phyloP scores from a whole-genome alignment of 352 stramenopile genomes.

The Phytophthora syringae region DNA sequence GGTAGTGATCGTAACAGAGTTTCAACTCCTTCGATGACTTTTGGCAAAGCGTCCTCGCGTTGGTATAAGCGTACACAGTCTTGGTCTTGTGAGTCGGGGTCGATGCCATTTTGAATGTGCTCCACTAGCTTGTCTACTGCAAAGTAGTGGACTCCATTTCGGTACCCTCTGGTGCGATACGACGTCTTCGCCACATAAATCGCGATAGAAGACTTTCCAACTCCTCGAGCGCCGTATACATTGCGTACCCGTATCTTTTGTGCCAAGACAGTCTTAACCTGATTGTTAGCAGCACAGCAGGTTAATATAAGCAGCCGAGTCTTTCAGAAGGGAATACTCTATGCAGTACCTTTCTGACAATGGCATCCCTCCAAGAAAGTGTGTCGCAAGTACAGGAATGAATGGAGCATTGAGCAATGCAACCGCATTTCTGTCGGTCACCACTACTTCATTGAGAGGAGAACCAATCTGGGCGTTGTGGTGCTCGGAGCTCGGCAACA shows the following conservation, averaged over 20 bases:
- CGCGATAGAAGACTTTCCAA: no score
- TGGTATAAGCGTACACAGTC: constrained; percentile 11
- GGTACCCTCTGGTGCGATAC: constrained; percentile 50
- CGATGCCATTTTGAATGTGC: no score
- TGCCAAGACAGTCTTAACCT: constrained; percentile 40
- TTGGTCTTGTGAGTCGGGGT: constrained; percentile 13
- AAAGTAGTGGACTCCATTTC: constrained; percentile 63
- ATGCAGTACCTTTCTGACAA: constrained; percentile 51
- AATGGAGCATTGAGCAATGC: no score
- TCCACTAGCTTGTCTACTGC: constrained; percentile 53
- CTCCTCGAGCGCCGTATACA: no score
- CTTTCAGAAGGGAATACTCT: not conserved
- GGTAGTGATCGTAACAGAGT: constrained; percentile 40
- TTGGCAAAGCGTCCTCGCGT: constrained; percentile 34
- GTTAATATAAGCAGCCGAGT: constrained; percentile 4
- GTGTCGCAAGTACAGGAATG: no score
- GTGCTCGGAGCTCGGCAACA: no score
- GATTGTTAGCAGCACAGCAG: constrained; percentile 6
- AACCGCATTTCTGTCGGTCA: no score
- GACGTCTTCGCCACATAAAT: constrained; percentile 62
- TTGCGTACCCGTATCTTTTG: constrained; percentile 57
- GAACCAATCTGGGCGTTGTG: no score
- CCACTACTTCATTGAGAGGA: no score
- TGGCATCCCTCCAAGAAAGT: constrained; percentile 61
- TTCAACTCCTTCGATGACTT: constrained; percentile 36